phyloP scores from a whole-genome alignment of 495 filamentous ascomycete genomes.

The Bombardia bombarda region DNA sequence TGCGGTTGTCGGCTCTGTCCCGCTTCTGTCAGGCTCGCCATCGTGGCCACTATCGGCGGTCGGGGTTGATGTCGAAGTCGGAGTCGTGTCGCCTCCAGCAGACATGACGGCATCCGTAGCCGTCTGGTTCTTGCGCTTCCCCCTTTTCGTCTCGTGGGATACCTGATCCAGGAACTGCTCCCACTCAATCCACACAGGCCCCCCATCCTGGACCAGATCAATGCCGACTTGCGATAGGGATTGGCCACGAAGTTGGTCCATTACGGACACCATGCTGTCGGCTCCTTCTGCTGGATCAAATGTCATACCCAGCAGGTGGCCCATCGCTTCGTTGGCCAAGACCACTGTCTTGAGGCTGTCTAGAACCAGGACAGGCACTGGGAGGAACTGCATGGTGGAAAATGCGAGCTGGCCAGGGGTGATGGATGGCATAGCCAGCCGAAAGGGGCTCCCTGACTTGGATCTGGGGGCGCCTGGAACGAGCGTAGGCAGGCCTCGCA shows the following conservation, averaged over 20 bases:
- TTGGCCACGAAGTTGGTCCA: constrained; percentile 46
- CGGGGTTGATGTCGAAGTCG: constrained; percentile 7
- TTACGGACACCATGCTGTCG: constrained; percentile 18
- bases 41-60: constrained; percentile 2
- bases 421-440: constrained; percentile 28
- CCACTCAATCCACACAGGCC: constrained; percentile 46
- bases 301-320: constrained; percentile 48
- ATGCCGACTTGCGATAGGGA: constrained; percentile 53
- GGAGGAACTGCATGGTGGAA: constrained; percentile 59
- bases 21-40: constrained; percentile 4
- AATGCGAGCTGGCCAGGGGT: constrained; percentile 46
- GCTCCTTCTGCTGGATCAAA: constrained; percentile 21
- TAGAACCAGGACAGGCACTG: constrained; percentile 57
- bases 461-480: constrained; percentile 4
- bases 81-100: constrained; percentile 11
- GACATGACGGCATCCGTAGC: not conserved
- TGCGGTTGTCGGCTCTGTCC: constrained; percentile 23
- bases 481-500: constrained; percentile 1
- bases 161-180: constrained; percentile 46
- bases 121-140: constrained; percentile 3
- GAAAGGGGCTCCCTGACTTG: constrained; percentile 26
- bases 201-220: constrained; percentile 52
- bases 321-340: constrained; percentile 66
- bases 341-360: constrained; percentile 55
- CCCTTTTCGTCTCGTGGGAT: constrained; percentile 35